These are phyloP conservation scores for Colletotrichum nymphaeae DNA, from an alignment of 2,329 filamentous ascomycete genomes.

Conservation along the genomic window DNA sequence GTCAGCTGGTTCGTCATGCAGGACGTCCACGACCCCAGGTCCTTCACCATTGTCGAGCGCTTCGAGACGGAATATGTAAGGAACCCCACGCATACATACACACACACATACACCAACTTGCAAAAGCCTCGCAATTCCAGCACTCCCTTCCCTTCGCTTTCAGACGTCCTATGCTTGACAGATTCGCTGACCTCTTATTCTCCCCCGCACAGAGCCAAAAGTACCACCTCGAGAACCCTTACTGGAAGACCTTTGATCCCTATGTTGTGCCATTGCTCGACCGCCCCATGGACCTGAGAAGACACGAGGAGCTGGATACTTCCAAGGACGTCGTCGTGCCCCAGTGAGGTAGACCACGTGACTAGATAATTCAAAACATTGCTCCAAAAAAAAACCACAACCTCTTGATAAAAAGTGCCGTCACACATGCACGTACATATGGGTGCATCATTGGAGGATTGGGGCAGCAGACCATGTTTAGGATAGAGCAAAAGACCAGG, in stretches of 20 bases:
- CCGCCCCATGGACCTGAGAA: slow-evolving; percentile 75
- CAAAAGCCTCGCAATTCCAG: too few species aligned
- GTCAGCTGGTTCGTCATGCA: slow-evolving; percentile 83
- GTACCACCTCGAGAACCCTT: slow-evolving; percentile 75
- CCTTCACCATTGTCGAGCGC: slow-evolving; percentile 81
- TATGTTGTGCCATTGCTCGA: slow-evolving; percentile 78
- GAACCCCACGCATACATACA: too few species aligned
- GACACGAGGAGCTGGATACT: slow-evolving; percentile 75
- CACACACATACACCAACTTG: too few species aligned
- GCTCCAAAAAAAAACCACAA: neutral
- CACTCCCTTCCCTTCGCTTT: neutral
- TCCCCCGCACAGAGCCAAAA: slow-evolving; percentile 60
- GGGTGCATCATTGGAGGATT: neutral
- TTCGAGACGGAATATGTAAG: slow-evolving; percentile 74
- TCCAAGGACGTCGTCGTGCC: slow-evolving; percentile 58
- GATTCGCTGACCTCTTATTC: neutral
- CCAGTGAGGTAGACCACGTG: slow-evolving; percentile 11
- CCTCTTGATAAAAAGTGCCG: neutral
- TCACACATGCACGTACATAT: neutral
- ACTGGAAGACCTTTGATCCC: slow-evolving; percentile 82
- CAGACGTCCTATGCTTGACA: neutral
- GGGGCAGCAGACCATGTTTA: neutral
- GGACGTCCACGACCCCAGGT: slow-evolving; percentile 73
- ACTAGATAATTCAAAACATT: neutral
- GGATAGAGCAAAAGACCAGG: too few species aligned